Base-by-base conservation (phyloP, 768 basidiomycete species). In the Lentinula detonsa region DNA sequence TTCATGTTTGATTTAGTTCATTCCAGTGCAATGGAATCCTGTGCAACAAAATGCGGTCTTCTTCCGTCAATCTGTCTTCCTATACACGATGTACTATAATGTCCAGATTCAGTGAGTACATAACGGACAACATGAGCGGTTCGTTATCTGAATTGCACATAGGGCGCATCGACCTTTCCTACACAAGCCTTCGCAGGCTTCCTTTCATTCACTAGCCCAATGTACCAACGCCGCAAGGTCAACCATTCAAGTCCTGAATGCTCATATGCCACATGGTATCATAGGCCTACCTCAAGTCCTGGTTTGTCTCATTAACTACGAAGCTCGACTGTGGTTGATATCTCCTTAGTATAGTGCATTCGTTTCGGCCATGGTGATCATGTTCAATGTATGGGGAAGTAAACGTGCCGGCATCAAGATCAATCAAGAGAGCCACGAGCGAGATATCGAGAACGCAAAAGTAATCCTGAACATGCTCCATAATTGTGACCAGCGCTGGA, bases 301-400 rank as follows among this genome's bases (percentile, higher is more conserved):
- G 70, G 81, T 78, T 64, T 8, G 69, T 65, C 42, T 45, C 40
- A 9, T 52, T 56, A 6, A 8, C 34, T 37, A 39, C 48, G 34
- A 28, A 57, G 40, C 43, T 28, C 37, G 52, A 48, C 15, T 15
- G 21, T 35, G 3, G 59, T 34, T 50, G 11, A 21, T 11, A 9
- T 35, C 23, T 60, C 37, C 16, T 59, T 58, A 69, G 70, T 46
- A 68, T 46, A 62, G 73, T 18, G 71, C 79, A 0, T 82, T 83
- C 66, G 77, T 77, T 5, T 73, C 82, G 2, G 79, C 77, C 5
- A 76, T 85, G 42, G 76, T 86, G 23, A 72, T 86, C 5, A 70
- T 87, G 43, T 71, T 86, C 39, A 81, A 82, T 42, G 75, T 86
- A 13, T 86, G 79, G 85, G 81, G 75, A 52, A 79, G 75, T 53